Percentiles rank a stretch among this genome's conserved stretches.
These are phyloP conservation scores for Cercospora zeina DNA, from an alignment of 2,329 filamentous ascomycete species.

Conservation along the genomic window DNA sequence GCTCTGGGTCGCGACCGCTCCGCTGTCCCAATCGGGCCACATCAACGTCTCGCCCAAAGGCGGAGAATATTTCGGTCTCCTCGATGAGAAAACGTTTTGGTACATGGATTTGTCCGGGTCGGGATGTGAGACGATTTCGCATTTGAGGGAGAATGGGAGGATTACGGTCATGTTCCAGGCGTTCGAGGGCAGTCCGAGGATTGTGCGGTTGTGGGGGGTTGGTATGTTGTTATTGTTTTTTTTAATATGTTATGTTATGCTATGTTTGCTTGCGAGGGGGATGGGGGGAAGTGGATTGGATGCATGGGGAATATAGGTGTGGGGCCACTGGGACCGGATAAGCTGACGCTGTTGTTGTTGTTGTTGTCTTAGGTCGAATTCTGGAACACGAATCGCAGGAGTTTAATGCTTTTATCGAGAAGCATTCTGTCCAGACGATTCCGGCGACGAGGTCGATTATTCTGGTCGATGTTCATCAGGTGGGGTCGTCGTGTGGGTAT, in stretches of 20 bases:
- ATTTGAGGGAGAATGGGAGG: slow-evolving; percentile 49
- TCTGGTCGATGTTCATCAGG: slow-evolving; percentile 48
- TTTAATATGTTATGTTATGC: not conserved
- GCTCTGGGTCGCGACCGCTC: slow-evolving; percentile 48
- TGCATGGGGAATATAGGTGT: too few species aligned
- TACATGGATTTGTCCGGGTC: slow-evolving; percentile 49
- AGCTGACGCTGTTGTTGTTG: slow-evolving; percentile 41
- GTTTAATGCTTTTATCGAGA: slow-evolving; percentile 41
- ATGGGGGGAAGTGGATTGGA: not conserved
- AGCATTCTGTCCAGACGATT: slow-evolving; percentile 41
- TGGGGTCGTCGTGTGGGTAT: slow-evolving; percentile 47
- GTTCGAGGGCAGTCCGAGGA: slow-evolving; percentile 46
- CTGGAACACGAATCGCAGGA: slow-evolving; percentile 43
- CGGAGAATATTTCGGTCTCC: slow-evolving; percentile 46
- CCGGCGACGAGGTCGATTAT: slow-evolving; percentile 46
- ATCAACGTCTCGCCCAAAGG: slow-evolving; percentile 52
- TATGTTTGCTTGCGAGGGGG: too few species aligned
- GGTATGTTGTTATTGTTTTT: slow-evolving; percentile 27
- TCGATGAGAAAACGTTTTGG: slow-evolving; percentile 46
- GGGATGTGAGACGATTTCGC: slow-evolving; percentile 48
- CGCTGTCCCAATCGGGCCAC: slow-evolving; percentile 45
- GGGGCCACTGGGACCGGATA: slow-evolving; percentile 44
- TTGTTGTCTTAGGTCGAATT: slow-evolving; percentile 27
- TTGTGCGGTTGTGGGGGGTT: slow-evolving; percentile 48
- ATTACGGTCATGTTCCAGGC: slow-evolving; percentile 49